A percentile compares a stretch with the other conserved stretches of the same genome.
These are phyloP conservation scores for Aurantiochytrium sp. DNA, from an alignment of 108 stramenopile species.

Conservation along the genomic window DNA sequence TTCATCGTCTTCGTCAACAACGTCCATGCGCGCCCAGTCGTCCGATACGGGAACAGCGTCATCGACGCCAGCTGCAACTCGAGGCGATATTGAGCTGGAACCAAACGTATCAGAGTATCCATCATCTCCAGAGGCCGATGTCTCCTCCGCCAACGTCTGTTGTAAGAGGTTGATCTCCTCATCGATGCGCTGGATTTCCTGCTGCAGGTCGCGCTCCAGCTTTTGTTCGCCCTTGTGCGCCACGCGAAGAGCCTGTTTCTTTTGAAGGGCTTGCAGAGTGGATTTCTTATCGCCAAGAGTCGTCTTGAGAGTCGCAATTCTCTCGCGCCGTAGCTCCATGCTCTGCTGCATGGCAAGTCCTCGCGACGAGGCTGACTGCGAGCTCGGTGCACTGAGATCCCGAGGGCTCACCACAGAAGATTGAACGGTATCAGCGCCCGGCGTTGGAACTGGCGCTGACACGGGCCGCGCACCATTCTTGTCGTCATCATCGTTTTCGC, in stretches of 20 bases:
- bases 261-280: not conserved
- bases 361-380: too few relatives aligned
- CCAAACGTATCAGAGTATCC: not conserved
- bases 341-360: not conserved
- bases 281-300: not conserved
- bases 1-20: not conserved
- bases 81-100: not conserved
- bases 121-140: not conserved
- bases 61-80: not conserved
- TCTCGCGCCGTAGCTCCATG: not conserved
- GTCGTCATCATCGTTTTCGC: too few relatives aligned
- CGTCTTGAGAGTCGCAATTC: not conserved
- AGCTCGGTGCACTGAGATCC: too few relatives aligned
- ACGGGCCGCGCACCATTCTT: too few relatives aligned
- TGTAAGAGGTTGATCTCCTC: not conserved
- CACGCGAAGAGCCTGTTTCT: not conserved
- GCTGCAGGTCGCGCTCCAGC: not conserved
- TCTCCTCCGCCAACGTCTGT: not conserved
- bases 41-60: not conserved
- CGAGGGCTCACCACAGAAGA: too few relatives aligned
- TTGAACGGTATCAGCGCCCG: too few relatives aligned
- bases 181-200: not conserved
- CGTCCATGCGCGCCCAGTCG: not conserved
- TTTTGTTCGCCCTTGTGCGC: not conserved
- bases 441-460: too few relatives aligned